A percentile compares a stretch with the other conserved stretches of the same genome.
Conservation (phyloP, 257 asterid genomes). For the Solanum neorickii region DNA sequence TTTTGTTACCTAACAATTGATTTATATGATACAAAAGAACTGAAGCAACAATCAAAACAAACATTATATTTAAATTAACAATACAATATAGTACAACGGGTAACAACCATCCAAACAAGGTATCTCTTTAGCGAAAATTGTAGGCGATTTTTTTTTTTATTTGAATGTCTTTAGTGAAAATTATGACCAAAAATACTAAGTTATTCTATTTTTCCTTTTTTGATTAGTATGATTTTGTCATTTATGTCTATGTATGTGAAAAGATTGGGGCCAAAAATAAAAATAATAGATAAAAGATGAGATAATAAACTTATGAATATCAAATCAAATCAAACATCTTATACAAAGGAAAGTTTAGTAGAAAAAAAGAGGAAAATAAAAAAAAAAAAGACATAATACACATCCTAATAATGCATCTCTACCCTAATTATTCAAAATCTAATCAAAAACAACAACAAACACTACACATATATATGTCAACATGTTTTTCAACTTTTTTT, state of each 20-base stretch:
- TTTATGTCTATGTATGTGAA: not conserved
- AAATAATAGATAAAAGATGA: not conserved
- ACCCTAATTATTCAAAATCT: not conserved
- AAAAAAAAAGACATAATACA: not conserved
- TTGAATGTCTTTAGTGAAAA: not conserved
- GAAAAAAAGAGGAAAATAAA: not conserved
- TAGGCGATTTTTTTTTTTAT: not conserved
- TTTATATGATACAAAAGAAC: no score
- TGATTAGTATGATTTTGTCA: not conserved
- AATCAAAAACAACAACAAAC: not conserved
- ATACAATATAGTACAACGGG: accelerated
- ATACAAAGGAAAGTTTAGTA: not conserved
- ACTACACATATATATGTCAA: not conserved
- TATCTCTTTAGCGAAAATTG: no score
- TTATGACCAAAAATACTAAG: not conserved
- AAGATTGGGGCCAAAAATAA: not conserved
- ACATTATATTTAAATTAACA: no score
- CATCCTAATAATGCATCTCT: not conserved
- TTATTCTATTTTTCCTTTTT: not conserved
- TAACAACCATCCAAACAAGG: not conserved
- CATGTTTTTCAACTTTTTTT: not conserved
- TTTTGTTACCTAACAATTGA: no score
- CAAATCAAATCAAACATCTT: not conserved
- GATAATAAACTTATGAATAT: not conserved
- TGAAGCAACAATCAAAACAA: no score